Base-by-base conservation (phyloP, 805 yeast genomes). In the Spencermartinsiella europaea region DNA sequence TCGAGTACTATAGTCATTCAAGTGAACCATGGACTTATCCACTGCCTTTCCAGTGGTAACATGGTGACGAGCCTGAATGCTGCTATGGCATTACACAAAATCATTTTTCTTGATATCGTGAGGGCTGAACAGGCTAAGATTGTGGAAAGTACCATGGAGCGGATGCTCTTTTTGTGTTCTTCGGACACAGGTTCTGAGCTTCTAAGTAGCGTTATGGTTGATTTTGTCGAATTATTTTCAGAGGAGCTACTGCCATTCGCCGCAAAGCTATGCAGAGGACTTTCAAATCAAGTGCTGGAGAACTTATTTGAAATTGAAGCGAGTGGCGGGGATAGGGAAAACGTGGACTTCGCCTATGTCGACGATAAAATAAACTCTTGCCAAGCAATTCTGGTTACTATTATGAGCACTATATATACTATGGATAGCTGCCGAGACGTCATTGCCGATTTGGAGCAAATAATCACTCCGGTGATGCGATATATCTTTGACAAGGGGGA, bases 241-340 rank as follows among this genome's bases (percentile, higher is more conserved):
- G 84, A 81, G 52, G 93, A 90, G 65, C 72, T 91, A 55, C 91
- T 88, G 51, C 97, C 98, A n/a, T 90, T 85, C 64, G 91, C 95
- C 33, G 70, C 77, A 16, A 81, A 82, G 47, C 66, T 84, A 44
- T 77, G 77, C 62, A 66, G 52, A 17, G 65, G 66, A 45, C 54
- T 70, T 53, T 81, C 81, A n/a, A 77, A 78, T 38, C 96, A 90
- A 60, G 86, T 89, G 57, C 57, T 85, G 54, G 72, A 74, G 51
- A 62, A 61, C 12, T 68, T 71, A 34, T 60, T 62, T 20, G 71
- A 65, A 4, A 50, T 66, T 10, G 63, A 54, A 14, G 65, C 16
- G 12, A 17, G 20, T 14, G 21, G 33, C 7, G 36, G 22, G 15
- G 20, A 33, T 14, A 15, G 14, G 3, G 47, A 31, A 3, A n/a